These are phyloP conservation scores for Fusarium subglutinans DNA, from an alignment of 2,329 filamentous ascomycete species.

Conservation along the genomic window DNA sequence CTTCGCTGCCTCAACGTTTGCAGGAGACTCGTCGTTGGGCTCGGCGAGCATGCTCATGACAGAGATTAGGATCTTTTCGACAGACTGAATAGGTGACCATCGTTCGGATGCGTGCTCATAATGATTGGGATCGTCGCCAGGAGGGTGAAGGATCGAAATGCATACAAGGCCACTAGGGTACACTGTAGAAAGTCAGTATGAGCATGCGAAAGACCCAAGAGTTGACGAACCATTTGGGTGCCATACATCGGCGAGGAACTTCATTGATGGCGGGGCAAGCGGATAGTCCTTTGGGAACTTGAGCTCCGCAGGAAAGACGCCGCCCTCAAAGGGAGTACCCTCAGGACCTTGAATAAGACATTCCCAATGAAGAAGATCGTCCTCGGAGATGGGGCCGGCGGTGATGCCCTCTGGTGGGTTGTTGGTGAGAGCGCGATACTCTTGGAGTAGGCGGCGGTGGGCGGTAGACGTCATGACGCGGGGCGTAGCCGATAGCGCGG, in stretches of 20 bases:
- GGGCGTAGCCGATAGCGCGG: not conserved
- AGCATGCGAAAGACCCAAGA: not conserved
- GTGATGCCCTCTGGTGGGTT: conserved; percentile 98
- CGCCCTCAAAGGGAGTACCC: conserved; percentile 94
- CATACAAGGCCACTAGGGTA: conserved; percentile 93
- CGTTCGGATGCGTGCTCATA: conserved; percentile 96
- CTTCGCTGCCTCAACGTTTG: conserved; percentile 94
- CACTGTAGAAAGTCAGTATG: conserved; percentile 62
- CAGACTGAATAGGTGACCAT: conserved; percentile 96
- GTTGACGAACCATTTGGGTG: conserved; percentile 84
- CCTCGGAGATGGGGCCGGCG: conserved; percentile 90
- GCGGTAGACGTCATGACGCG: conserved; percentile 67
- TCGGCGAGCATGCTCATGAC: conserved; percentile 99
- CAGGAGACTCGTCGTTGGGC: conserved; percentile 94
- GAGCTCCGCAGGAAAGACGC: conserved; percentile 93
- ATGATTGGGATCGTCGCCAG: conserved; percentile 96
- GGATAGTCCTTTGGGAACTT: conserved; percentile 97
- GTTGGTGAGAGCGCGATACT: conserved; percentile 93
- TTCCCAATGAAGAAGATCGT: conserved; percentile 96
- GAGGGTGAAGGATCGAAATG: conserved; percentile 97
- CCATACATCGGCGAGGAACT: conserved; percentile 92
- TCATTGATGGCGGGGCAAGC: conserved; percentile 95
- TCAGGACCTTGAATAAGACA: conserved; percentile 95
- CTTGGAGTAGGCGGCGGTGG: conserved; percentile 87
- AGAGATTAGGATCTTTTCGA: conserved; percentile 95